Conservation (phyloP, 2,329 filamentous ascomycete species). For the Podosphaera leucotricha region DNA sequence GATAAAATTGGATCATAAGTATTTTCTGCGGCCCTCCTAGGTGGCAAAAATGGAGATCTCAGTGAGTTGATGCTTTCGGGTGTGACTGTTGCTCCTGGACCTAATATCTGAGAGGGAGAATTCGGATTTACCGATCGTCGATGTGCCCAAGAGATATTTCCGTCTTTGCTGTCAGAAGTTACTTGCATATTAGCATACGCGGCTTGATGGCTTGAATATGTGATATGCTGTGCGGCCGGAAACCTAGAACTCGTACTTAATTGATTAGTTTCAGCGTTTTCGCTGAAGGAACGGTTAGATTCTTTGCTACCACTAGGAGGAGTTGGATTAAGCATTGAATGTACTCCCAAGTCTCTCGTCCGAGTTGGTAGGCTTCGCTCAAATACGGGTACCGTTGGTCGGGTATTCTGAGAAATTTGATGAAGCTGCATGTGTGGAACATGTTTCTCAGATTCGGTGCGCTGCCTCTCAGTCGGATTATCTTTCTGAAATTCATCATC, state of each 20-base stretch:
- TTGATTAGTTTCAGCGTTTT: slow-evolving; percentile 6
- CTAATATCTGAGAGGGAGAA: slow-evolving; percentile 19
- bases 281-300: slow-evolving; percentile 8
- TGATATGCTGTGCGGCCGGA: slow-evolving; percentile 5
- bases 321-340: slow-evolving; percentile 17
- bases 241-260: slow-evolving; percentile 10
- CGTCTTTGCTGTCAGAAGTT: slow-evolving; percentile 6
- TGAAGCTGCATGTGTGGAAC: slow-evolving; percentile 8
- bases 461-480: slow-evolving; percentile 10
- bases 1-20: slow-evolving; percentile 19
- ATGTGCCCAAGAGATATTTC: slow-evolving; percentile 10
- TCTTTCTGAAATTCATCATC: slow-evolving; percentile 13
- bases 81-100: no score
- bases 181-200: slow-evolving; percentile 6
- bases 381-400: slow-evolving; percentile 3
- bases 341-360: slow-evolving; percentile 15
- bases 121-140: slow-evolving; percentile 14
- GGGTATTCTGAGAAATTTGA: slow-evolving; percentile 8
- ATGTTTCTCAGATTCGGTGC: slow-evolving; percentile 8
- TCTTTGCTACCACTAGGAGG: background rate
- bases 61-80: no score
- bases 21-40: slow-evolving; percentile 17
- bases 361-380: background rate
- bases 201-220: slow-evolving; percentile 8
- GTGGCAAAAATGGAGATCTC: slow-evolving; percentile 21